These are phyloP conservation scores for Coemansia sp. DNA, from an alignment of 192 early-diverging fungal genomes.

Conservation along the genomic window DNA sequence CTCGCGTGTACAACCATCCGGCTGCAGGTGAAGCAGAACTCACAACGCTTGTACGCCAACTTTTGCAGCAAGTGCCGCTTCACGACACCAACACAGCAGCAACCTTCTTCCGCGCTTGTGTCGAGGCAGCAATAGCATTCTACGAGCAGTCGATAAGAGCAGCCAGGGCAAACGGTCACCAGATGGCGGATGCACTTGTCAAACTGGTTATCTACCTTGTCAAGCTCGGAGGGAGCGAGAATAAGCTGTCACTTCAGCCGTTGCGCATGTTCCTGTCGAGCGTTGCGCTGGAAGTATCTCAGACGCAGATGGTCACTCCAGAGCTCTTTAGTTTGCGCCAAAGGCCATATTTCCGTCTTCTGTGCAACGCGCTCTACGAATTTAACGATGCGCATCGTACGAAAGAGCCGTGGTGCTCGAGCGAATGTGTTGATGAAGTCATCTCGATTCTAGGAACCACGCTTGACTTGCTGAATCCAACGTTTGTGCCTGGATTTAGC, in stretches of 20 bases:
- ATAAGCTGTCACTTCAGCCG: slow-evolving; percentile 60
- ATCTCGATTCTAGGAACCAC: slow-evolving; percentile 53
- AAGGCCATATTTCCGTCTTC: slow-evolving; percentile 84
- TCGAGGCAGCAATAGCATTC: slow-evolving; percentile 79
- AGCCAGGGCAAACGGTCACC: slow-evolving; percentile 56
- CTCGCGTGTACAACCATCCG: slow-evolving; percentile 51
- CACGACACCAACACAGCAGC: slow-evolving; percentile 75
- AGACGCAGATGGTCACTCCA: slow-evolving; percentile 78
- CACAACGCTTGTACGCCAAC: slow-evolving; percentile 57
- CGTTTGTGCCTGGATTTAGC: slow-evolving; percentile 86
- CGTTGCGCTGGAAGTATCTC: slow-evolving; percentile 80
- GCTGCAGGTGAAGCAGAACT: slow-evolving; percentile 48
- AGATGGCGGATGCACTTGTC: slow-evolving; percentile 91
- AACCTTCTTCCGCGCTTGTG: slow-evolving; percentile 88
- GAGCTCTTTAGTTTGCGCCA: slow-evolving; percentile 76
- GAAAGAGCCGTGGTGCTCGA: slow-evolving; percentile 37
- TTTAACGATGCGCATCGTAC: slow-evolving; percentile 46
- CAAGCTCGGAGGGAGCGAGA: slow-evolving; percentile 65
- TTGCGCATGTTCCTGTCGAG: slow-evolving; percentile 84
- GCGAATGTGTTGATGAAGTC: slow-evolving; percentile 12
- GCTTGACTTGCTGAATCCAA: slow-evolving; percentile 81
- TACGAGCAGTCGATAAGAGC: slow-evolving; percentile 49
- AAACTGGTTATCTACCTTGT: slow-evolving; percentile 81
- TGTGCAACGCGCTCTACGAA: slow-evolving; percentile 82
- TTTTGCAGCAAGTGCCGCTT: slow-evolving; percentile 76